Base-by-base conservation (phyloP, 768 basidiomycete genomes). In the Podaxis pistillaris region DNA sequence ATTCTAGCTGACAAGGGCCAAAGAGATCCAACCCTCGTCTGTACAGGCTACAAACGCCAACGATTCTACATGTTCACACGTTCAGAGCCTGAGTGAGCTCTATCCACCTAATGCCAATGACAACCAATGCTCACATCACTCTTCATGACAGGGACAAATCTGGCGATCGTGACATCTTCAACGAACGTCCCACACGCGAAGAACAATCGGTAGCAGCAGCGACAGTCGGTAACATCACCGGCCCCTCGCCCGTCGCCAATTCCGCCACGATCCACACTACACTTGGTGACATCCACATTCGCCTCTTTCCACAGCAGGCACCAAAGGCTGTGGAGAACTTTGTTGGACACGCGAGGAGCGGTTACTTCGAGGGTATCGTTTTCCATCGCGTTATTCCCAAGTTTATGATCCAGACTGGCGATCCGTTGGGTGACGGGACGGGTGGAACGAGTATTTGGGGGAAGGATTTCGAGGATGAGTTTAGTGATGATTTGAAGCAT, bases 291-390 rank as follows among this genome's bases (percentile, higher is more conserved):
- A 96, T 99, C 60, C 90, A 92, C 68, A 70, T 96, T 68, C 86
- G 88, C 4, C 75, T 95, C 47, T 98, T 94, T 85, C 97, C 97
- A 0, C 84, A 92, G 66, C 88, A 93, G 60, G 91, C 93, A 4
- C 97, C 97, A 2, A 97, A 91, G 74, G 86, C 97, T 0, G 96
- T 99, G 41, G 97, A 99, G 77, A 99, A 98, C 78, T 98, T 99
- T 75, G 91, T 96, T 24, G 94, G 93, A 1, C 93, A 96, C 68
- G 86, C 93, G 15, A 82, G 91, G 67, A 92, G 88, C 67, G 88
- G 93, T 1, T 98, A 90, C 77, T 98, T 90, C 70, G 96, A 99
- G 72, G 88, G 90, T 12, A 81, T 97, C 62, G 86, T 98, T 69
- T 98, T 98, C 81, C 97, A 99, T 73, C 91, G 97, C 62, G 93